phyloP scores from a whole-genome alignment of 176 grass and related monocot species.

The Aechmea fasciata region DNA sequence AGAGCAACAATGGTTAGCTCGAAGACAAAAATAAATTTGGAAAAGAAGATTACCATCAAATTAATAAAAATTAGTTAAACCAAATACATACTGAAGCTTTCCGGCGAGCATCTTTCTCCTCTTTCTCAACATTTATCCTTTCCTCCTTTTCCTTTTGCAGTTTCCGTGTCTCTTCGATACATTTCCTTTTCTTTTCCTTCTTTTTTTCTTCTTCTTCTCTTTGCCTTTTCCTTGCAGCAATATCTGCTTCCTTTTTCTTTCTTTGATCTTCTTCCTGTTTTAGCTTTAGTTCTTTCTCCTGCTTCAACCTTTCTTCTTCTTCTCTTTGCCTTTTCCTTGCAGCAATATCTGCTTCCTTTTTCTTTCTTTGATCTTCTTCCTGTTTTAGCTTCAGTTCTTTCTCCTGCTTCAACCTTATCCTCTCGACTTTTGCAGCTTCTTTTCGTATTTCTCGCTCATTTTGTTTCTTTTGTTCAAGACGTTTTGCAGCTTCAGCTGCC shows the following conservation, averaged over 20 bases:
- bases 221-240: conserved; percentile 58
- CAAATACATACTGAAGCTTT: conserved; percentile 34
- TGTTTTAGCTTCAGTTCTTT: conserved; percentile 70
- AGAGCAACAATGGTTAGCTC: conserved; percentile 11
- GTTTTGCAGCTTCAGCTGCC: conserved; percentile 82
- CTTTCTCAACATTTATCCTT: conserved; percentile 17
- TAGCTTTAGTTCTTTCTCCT: conserved; percentile 70
- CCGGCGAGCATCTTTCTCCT: conserved; percentile 15
- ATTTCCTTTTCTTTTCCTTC: conserved; percentile 59
- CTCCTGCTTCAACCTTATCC: conserved; percentile 64
- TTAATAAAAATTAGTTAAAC: not conserved
- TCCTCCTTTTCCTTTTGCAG: conserved; percentile 28
- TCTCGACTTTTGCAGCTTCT: conserved; percentile 63
- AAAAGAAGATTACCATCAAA: not conserved
- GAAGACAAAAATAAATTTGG: not conserved
- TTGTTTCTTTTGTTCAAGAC: conserved; percentile 73
- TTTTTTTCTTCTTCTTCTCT: conserved; percentile 49
- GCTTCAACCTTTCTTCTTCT: conserved; percentile 46
- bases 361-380: conserved; percentile 58
- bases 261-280: conserved; percentile 55
- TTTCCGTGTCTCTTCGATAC: conserved; percentile 24
- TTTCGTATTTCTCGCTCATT: conserved; percentile 74
- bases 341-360: conserved; percentile 48
- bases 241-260: conserved; percentile 54
- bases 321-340: conserved; percentile 62